Conservation (phyloP, 1,284 basidiomycete genomes). For the Rhodotorula mucilaginosa region DNA sequence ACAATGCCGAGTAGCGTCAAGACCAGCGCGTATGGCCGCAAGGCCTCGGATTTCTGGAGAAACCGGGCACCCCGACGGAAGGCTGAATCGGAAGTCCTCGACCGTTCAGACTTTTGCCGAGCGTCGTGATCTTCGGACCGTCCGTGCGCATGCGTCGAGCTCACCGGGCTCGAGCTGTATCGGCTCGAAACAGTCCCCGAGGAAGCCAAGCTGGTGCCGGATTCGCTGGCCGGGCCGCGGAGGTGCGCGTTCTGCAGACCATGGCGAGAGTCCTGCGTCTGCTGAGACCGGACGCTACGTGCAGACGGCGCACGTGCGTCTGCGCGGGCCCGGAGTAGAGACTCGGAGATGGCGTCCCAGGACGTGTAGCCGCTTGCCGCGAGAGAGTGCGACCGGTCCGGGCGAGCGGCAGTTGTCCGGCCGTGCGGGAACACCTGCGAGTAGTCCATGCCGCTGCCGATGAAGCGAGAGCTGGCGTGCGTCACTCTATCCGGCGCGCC, state of each 20-base stretch:
- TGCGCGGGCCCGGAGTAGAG: constrained; percentile 5
- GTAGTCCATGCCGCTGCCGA: no score
- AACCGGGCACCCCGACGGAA: constrained; percentile 12
- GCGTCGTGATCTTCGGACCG: background rate
- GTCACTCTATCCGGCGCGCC: no score
- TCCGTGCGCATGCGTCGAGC: background rate
- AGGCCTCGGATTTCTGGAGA: background rate
- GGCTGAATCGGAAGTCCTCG: constrained; percentile 16
- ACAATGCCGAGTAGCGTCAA: constrained; percentile 56
- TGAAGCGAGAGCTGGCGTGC: no score
- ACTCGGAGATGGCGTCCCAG: background rate
- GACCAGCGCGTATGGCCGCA: background rate
- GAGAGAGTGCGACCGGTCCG: background rate
- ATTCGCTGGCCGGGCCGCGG: constrained; percentile 17
- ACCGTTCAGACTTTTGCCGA: background rate
- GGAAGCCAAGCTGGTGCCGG: constrained; percentile 16
- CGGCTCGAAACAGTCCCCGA: background rate
- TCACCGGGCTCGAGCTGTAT: background rate
- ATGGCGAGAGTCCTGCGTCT: constrained; percentile 1
- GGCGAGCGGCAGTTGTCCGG: no score
- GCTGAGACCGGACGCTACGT: background rate
- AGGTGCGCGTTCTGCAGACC: background rate
- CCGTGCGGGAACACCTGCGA: no score
- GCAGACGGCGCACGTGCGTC: constrained; percentile 8
- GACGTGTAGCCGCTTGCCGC: background rate